phyloP scores from a whole-genome alignment of 805 yeast genomes.

The Geotrichum ghanense region DNA sequence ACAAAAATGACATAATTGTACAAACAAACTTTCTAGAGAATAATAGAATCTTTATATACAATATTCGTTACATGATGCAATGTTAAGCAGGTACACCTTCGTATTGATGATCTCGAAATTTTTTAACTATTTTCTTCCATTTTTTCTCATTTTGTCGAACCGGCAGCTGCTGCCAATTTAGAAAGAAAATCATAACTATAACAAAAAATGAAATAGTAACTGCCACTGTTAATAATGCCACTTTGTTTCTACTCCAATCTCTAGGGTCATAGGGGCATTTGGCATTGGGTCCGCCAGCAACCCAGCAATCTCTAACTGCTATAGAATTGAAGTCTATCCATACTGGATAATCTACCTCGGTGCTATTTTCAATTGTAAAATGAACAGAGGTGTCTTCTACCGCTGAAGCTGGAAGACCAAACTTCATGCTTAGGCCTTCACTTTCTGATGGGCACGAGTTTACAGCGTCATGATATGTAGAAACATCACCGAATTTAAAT shows the following conservation, averaged over 20 bases:
- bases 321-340: constrained; percentile 84
- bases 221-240: constrained; percentile 57
- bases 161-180: constrained; percentile 53
- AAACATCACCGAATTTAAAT: constrained; percentile 18
- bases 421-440: constrained; percentile 20
- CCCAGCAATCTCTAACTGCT: constrained; percentile 69
- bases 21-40: too few relatives aligned
- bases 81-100: constrained; percentile 84
- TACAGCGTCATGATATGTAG: constrained; percentile 24
- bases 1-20: too few relatives aligned
- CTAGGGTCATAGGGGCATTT: constrained; percentile 64
- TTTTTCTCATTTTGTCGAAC: constrained; percentile 57
- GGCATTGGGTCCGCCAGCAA: constrained; percentile 67
- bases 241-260: constrained; percentile 44
- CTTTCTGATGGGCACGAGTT: constrained; percentile 19
- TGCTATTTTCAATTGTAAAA: constrained; percentile 5
- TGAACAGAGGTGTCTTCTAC: constrained; percentile 30
- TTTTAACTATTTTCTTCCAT: constrained; percentile 48
- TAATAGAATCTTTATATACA: too few relatives aligned
- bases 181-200: constrained; percentile 37
- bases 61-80: too few relatives aligned
- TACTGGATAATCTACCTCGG: constrained; percentile 26
- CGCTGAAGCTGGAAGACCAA: constrained; percentile 42
- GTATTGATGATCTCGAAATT: constrained; percentile 49
- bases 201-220: constrained; percentile 44